These are phyloP conservation scores for Roridomyces roridus DNA, from an alignment of 768 basidiomycete genomes.

Conservation along the genomic window DNA sequence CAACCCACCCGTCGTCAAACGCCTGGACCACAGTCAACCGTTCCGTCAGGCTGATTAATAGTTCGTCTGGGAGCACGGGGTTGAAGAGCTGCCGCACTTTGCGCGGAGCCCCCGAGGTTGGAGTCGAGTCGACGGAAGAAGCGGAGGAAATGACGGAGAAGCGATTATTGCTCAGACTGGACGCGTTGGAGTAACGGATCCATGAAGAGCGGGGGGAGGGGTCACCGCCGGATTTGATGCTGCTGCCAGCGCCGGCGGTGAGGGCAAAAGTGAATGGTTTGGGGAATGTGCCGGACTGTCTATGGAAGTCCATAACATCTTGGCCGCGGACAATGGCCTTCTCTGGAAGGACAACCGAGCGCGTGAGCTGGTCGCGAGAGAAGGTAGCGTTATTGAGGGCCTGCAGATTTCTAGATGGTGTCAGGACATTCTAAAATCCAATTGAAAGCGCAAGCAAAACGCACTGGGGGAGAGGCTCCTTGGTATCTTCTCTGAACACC, in stretches of 20 bases:
- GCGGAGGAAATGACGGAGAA: slow-evolving; percentile 47
- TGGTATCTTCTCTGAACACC: slow-evolving; percentile 36
- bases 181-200: slow-evolving; percentile 38
- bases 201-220: slow-evolving; percentile 31
- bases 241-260: slow-evolving; percentile 30
- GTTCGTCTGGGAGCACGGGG: slow-evolving; percentile 78
- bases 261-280: slow-evolving; percentile 50
- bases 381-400: slow-evolving; percentile 29
- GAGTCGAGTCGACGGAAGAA: slow-evolving; percentile 40
- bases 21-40: slow-evolving; percentile 65
- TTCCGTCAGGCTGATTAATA: slow-evolving; percentile 64
- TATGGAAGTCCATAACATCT: slow-evolving; percentile 51
- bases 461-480: slow-evolving; percentile 29
- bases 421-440: neutral
- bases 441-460: slow-evolving; percentile 4
- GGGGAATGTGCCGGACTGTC: slow-evolving; percentile 47
- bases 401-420: slow-evolving; percentile 3
- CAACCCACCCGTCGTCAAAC: slow-evolving; percentile 84
- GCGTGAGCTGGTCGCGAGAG: slow-evolving; percentile 50
- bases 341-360: slow-evolving; percentile 59
- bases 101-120: slow-evolving; percentile 45
- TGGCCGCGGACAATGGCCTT: slow-evolving; percentile 45
- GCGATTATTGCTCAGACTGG: slow-evolving; percentile 38
- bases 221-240: slow-evolving; percentile 26
- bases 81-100: slow-evolving; percentile 70